phyloP scores from a whole-genome alignment of 208 protist genomes.

The Herpetomonas samuelpessoai region DNA sequence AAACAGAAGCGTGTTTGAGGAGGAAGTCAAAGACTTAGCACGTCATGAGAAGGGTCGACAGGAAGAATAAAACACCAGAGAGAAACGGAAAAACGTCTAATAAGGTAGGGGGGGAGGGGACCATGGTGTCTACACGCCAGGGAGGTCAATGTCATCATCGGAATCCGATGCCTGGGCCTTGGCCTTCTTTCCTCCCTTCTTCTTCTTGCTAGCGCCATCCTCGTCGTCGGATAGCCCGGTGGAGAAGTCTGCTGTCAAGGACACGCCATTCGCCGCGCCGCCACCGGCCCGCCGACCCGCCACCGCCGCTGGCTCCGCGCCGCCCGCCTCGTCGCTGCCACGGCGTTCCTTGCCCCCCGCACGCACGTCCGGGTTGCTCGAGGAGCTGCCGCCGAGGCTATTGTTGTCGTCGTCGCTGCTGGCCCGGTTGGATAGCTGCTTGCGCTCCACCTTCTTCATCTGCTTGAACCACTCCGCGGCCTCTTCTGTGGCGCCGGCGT shows the following conservation, averaged over 20 bases:
- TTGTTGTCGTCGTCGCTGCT: conserved; percentile 30
- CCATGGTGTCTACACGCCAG: conserved; percentile 72
- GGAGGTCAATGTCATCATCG: conserved; percentile 79
- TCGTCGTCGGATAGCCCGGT: conserved; percentile 41
- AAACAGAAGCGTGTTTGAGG: too few relatives aligned
- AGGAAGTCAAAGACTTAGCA: background rate
- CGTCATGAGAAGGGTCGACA: background rate
- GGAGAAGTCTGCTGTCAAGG: conserved; percentile 13
- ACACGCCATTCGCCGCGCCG: conserved; percentile 11
- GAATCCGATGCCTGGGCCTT: conserved; percentile 30
- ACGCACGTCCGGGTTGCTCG: conserved; percentile 20
- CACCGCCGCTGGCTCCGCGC: conserved; percentile 5
- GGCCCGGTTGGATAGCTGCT: conserved; percentile 40
- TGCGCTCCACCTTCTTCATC: conserved; percentile 77
- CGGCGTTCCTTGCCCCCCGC: conserved; percentile 11
- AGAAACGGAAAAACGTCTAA: too few relatives aligned
- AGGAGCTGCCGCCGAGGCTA: conserved; percentile 11
- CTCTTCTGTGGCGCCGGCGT: conserved; percentile 85
- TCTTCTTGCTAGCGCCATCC: conserved; percentile 18
- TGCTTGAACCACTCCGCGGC: conserved; percentile 89
- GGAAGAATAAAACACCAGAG: too few relatives aligned
- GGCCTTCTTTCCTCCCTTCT: conserved; percentile 20
- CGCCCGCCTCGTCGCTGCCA: conserved; percentile 9
- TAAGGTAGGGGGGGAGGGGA: too few relatives aligned
- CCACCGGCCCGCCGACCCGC: conserved; percentile 20